Evolutionary conservation across 2,329 filamentous ascomycete genomes (phyloP).

Genomic region (Diaporthe citri): DNA sequence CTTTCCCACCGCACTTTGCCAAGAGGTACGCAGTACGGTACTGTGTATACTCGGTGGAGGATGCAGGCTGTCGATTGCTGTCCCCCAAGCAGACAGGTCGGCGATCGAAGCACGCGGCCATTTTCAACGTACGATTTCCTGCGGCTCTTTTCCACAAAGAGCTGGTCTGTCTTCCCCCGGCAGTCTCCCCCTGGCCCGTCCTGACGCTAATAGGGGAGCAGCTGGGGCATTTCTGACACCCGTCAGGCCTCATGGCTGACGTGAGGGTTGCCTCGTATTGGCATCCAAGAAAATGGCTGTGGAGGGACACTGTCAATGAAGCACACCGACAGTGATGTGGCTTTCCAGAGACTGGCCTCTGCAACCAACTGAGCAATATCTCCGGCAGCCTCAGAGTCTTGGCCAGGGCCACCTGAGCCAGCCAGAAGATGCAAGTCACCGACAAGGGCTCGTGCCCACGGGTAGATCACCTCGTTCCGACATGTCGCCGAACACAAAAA

Average conservation of each 20-base stretch:
- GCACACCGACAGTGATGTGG: slow-evolving; percentile 23
- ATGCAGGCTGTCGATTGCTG: slow-evolving; percentile 11
- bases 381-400: slow-evolving; percentile 16
- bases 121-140: slow-evolving; percentile 28
- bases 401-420: slow-evolving; percentile 19
- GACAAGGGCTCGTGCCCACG: slow-evolving; percentile 12
- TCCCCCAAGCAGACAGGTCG: slow-evolving; percentile 11
- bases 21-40: background rate
- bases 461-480: slow-evolving; percentile 17
- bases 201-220: background rate
- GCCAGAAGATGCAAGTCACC: slow-evolving; percentile 1
- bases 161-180: slow-evolving; percentile 25
- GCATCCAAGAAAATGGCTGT: slow-evolving; percentile 19
- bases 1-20: slow-evolving; percentile 21
- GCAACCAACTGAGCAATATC: slow-evolving; percentile 6
- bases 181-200: slow-evolving; percentile 24
- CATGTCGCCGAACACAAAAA: slow-evolving; percentile 14
- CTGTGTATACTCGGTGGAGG: background rate
- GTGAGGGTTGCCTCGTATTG: slow-evolving; percentile 27
- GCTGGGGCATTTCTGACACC: slow-evolving; percentile 12
- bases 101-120: slow-evolving; percentile 26
- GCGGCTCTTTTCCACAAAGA: slow-evolving; percentile 18
- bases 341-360: slow-evolving; percentile 1
- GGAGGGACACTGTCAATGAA: slow-evolving; percentile 8
- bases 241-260: slow-evolving; percentile 14